Base-by-base conservation (phyloP, 176 grass and related monocot species). In the Oryza australiensis region DNA sequence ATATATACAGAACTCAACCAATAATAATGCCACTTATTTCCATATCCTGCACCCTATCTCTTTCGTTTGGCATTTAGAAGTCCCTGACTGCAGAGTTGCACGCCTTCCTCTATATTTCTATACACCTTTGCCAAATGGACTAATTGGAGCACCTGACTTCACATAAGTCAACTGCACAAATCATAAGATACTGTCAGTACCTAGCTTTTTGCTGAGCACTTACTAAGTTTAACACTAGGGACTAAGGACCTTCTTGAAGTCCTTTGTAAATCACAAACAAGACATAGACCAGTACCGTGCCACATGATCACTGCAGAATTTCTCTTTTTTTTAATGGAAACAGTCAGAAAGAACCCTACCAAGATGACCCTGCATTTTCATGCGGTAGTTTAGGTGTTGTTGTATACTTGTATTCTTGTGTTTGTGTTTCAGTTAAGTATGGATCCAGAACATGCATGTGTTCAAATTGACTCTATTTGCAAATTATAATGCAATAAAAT, bases 121-220 rank as follows among this genome's bases (percentile, higher is more conserved):
- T 79, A 63, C 10, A 75, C 46, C 70, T 84, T 59, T 38, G 38
- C 63, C 24, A 70, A 70, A 64, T 89, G 53, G 75, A 53, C 38
- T 70, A n/a, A 49, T 69, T 18, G 4, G 18, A 70, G 33, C 12
- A 75, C 24, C 28, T 26, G 38, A 63, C 15, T 70, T 84, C 22
- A 42, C 28, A 5, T 34, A 37, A 24, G 23, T 85, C 55, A 35
- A 27, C 42, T 23, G 37, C 24, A 34, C 20, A 78, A 43, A 71
- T n/a, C 57, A 78, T 64, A 72, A 78, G 13, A 66, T 4, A 66
- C 38, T 53, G 12, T 75, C 13, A 66, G 49, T 30, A 75, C 29
- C 40, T 22, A 51, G 2, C 22, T 51, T 64, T 64, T 23, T 5
- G 37, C 26, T 46, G 5, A 71, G 51, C 33, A 78, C 5, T 78